phyloP scores from a whole-genome alignment of 441 rosid species.

The Raphanus hybrid region DNA sequence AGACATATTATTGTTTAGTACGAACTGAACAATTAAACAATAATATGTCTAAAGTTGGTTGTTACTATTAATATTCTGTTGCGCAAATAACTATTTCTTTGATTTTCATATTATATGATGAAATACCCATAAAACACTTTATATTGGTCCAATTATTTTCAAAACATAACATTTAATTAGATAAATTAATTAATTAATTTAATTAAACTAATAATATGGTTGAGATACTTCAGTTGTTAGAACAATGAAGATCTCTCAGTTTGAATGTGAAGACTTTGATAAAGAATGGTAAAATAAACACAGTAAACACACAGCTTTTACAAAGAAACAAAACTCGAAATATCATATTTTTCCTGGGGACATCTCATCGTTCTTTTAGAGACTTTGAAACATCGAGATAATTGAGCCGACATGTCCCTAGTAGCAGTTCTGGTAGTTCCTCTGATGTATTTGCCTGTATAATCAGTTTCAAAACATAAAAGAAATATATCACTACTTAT shows the following conservation, averaged over 20 bases:
- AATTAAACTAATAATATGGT: background rate
- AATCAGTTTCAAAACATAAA: constrained; percentile 4
- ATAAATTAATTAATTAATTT: background rate
- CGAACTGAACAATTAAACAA: background rate
- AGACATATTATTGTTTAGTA: constrained; percentile 6
- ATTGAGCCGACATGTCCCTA: constrained; percentile 86
- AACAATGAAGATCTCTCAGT: background rate
- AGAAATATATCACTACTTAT: background rate
- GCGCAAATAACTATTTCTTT: constrained; percentile 18
- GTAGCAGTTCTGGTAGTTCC: constrained; percentile 83
- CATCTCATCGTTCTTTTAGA: constrained; percentile 35
- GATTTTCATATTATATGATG: background rate
- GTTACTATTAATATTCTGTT: background rate
- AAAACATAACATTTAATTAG: background rate
- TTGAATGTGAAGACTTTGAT: constrained; percentile 5
- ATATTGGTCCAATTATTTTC: background rate
- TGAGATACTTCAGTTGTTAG: background rate
- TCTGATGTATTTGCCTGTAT: constrained; percentile 79
- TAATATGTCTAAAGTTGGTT: no score
- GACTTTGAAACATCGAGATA: constrained; percentile 72
- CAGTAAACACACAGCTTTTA: constrained; percentile 12
- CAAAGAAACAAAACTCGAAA: constrained; percentile 18
- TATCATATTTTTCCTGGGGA: constrained; percentile 13
- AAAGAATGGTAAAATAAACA: constrained; percentile 18
- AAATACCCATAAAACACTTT: background rate